phyloP scores from a whole-genome alignment of 2,329 filamentous ascomycete species.

The Fusarium veterinarium region DNA sequence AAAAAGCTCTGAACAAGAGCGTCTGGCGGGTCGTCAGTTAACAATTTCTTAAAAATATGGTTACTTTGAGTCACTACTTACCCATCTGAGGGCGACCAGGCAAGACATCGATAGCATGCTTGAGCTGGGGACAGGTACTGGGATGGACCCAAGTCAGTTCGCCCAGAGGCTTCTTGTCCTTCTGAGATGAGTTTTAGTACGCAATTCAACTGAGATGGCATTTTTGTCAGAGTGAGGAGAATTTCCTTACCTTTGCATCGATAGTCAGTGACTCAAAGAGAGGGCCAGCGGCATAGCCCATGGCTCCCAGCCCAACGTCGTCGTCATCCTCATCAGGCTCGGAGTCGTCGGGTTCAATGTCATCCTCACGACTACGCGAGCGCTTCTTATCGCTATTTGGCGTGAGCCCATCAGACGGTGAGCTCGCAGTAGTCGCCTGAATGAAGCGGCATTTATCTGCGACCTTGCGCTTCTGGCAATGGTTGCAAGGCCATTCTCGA shows the following conservation, averaged over 20 bases:
- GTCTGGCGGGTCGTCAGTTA: conserved; percentile 39
- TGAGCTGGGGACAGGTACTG: conserved; percentile 46
- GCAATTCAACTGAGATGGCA: neutral
- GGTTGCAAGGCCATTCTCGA: conserved; percentile 54
- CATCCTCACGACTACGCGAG: conserved; percentile 34
- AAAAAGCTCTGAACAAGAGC: conserved; percentile 52
- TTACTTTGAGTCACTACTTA: conserved; percentile 21
- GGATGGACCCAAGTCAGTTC: conserved; percentile 35
- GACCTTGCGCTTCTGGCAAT: conserved; percentile 54
- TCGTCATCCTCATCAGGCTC: conserved; percentile 43
- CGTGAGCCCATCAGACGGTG: conserved; percentile 29
- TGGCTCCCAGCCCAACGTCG: conserved; percentile 46
- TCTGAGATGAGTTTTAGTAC: neutral
- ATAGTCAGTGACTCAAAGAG: conserved; percentile 45
- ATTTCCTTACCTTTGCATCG: conserved; percentile 38
- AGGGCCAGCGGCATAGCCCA: conserved; percentile 50
- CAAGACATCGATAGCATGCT: conserved; percentile 46
- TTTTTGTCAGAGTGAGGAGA: accelerated
- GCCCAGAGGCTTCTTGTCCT: conserved; percentile 28
- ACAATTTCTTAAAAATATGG: no score
- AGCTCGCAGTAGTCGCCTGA: conserved; percentile 34
- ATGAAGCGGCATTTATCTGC: conserved; percentile 50
- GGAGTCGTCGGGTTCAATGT: conserved; percentile 24
- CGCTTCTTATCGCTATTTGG: conserved; percentile 40
- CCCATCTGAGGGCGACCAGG: conserved; percentile 50